Conservation (phyloP, 805 yeast genomes). For the Metschnikowia similis region DNA sequence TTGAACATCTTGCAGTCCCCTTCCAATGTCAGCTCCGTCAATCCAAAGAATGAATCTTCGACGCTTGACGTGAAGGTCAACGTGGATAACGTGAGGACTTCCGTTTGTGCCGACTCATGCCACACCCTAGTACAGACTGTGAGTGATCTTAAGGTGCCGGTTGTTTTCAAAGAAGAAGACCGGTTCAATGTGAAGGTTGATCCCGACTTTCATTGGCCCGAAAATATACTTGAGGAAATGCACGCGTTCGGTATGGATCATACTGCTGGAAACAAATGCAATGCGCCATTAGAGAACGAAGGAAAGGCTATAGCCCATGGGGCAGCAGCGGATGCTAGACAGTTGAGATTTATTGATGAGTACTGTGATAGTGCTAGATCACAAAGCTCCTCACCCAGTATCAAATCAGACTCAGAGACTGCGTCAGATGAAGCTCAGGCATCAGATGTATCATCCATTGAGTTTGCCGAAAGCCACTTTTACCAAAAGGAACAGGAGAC, state of each 20-base stretch:
- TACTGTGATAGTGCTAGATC: neutral
- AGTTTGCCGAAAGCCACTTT: slow-evolving; percentile 1
- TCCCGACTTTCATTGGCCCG: slow-evolving; percentile 22
- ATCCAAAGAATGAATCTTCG: slow-evolving; percentile 18
- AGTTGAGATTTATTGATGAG: neutral
- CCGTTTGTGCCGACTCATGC: slow-evolving; percentile 80
- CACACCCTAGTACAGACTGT: slow-evolving; percentile 64
- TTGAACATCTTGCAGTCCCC: neutral
- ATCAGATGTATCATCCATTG: neutral
- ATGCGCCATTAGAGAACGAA: neutral
- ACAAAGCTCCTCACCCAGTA: neutral
- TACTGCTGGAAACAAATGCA: neutral
- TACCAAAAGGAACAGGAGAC: neutral
- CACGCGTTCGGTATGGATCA: neutral
- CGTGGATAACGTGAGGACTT: slow-evolving; percentile 45
- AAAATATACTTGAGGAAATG: slow-evolving; percentile 34
- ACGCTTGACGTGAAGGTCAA: slow-evolving; percentile 43
- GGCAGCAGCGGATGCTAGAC: neutral
- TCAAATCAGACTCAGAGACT: neutral
- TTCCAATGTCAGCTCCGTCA: slow-evolving; percentile 10
- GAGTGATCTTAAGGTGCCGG: slow-evolving; percentile 68
- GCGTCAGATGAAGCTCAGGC: neutral
- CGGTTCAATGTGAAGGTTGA: slow-evolving; percentile 46
- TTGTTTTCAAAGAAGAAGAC: slow-evolving; percentile 54
- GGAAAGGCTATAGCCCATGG: neutral